Evolutionary conservation across 2,329 filamentous ascomycete genomes (phyloP), one percentile per base, ranked within the genome.

Genomic region (Aciculosporium take): DNA sequence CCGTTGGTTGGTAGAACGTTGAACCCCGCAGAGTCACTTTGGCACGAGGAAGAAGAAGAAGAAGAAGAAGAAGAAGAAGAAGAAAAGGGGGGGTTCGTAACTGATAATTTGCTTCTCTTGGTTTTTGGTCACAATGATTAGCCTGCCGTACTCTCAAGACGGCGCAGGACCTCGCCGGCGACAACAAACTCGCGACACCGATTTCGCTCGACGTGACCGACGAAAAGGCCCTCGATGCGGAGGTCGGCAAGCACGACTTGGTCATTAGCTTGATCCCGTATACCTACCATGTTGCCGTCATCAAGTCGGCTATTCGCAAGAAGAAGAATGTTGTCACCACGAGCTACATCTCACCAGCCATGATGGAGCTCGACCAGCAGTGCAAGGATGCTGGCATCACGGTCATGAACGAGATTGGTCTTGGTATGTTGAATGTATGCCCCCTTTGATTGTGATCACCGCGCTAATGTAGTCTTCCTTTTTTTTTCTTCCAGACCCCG

Each of bases 291-390:
- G 84, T 81, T 35, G 71, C 74, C 42, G 87, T 95, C 55, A 93
- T 95, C 76, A 89, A 94, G 74, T 79, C 82, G 28, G 89, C 87
- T 48, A 95, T 96, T 66, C 76, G 81, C 56, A 75, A 81, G 56
- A 95, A 94, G 83, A 94, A 89, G 74, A 69, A 96, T 68, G 87
- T 96, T 46, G 88, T 96, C 56, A 95, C 89, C 45, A 95, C 89
- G 24, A 86, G 79, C 50, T 96, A 96, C 59, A 84, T 94, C 51
- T 93, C 84, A 4, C 86, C 86, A 7, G 84, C 85, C 49, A 95
- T 95, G 87, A 64, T 81, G 66, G 89, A 88, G 68, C 77, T 96
- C 39, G 82, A 95, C 55, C 69, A 79, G 53, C 69, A 81, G 53
- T 78, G 74, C 60, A 94, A 94, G 72, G 83, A 81, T 48, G 89